Base-by-base conservation (phyloP, 2,329 filamentous ascomycete genomes). In the Aspergillus sp. region DNA sequence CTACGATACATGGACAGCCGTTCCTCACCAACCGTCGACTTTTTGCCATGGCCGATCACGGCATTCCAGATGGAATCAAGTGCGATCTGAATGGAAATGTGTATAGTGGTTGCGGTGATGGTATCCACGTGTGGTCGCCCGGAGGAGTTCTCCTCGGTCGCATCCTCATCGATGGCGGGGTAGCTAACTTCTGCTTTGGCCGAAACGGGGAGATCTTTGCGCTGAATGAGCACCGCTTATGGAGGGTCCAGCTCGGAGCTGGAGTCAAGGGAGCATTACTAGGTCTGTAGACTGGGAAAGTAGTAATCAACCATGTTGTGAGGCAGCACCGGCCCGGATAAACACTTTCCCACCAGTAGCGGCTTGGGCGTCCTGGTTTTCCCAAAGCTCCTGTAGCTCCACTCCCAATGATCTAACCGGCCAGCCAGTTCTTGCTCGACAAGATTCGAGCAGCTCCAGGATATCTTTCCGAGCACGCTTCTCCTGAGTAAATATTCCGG, bases 71-170 rank as follows among this genome's bases (percentile, higher is more conserved):
- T 56, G 75, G 74, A 8, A 73, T 84, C 61, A 82, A 83, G 63
- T 78, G 79, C 42, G 84, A 86, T 64, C 76, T 75, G 1, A 65
- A 79, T 3, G 84, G 84, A 2, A 86, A 86, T 67, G 81, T 86
- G 1, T 86, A 84, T 71, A 78, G 79, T 25, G 83, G 81, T 0
- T 84, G 82, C 61, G 82, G 81, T 0, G 83, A 86, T 66, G 84
- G 84, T 0, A 73, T 86, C 19, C 78, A 84, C 60, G 77, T 86
- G 8, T 87, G 83, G 82, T 79, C 76, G 58, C 69, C 77, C 0
- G 76, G 76, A 0, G 84, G 83, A 0, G 76, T 68, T 3, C 66
- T 84, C 17, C 79, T 89, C 65, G 76, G 81, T 2, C 88, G 87
- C 73, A 84, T 89, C 42, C 82, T 82, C 63, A 71, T 84, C 0